phyloP scores from a whole-genome alignment of 78 protist species.

The Dictyostelium brefeldianum region DNA sequence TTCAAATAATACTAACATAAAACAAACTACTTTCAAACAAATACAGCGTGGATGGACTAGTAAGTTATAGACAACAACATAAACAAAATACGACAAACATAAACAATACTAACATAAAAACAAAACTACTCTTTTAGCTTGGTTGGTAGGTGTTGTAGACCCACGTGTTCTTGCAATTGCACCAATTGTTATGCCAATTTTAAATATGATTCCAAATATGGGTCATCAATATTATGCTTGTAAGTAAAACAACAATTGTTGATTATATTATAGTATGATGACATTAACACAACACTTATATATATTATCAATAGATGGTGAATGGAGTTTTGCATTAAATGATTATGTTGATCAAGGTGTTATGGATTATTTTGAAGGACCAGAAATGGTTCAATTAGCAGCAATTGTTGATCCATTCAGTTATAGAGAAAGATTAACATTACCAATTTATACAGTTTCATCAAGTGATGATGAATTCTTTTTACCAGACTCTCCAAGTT shows the following conservation, averaged over 20 bases:
- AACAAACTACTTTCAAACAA: too few species aligned
- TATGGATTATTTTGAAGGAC: constrained; percentile 58
- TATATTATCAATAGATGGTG: constrained; percentile 23
- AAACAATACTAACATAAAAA: too few species aligned
- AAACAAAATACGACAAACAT: too few species aligned
- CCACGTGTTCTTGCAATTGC: constrained; percentile 71
- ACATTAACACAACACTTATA: too few species aligned
- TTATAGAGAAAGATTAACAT: constrained; percentile 69
- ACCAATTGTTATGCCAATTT: constrained; percentile 82
- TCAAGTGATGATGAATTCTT: constrained; percentile 86
- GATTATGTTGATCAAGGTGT: constrained; percentile 69
- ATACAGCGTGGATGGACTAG: constrained; percentile 87
- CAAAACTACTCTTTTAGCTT: background rate
- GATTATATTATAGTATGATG: too few species aligned
- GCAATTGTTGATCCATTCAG: constrained; percentile 72
- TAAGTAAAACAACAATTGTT: background rate
- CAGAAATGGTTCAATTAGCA: constrained; percentile 35
- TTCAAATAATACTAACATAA: too few species aligned
- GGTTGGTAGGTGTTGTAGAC: constrained; percentile 78
- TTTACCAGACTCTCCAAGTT: constrained; percentile 52
- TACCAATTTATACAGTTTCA: constrained; percentile 56
- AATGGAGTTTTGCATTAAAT: constrained; percentile 66
- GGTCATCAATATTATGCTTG: constrained; percentile 65
- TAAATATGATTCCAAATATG: constrained; percentile 61
- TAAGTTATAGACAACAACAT: too few species aligned